A percentile compares a stretch with the other conserved stretches of the same genome.
These are phyloP conservation scores for Fragilariopsis cylindrus DNA, from an alignment of 108 stramenopile genomes.

Conservation along the genomic window DNA sequence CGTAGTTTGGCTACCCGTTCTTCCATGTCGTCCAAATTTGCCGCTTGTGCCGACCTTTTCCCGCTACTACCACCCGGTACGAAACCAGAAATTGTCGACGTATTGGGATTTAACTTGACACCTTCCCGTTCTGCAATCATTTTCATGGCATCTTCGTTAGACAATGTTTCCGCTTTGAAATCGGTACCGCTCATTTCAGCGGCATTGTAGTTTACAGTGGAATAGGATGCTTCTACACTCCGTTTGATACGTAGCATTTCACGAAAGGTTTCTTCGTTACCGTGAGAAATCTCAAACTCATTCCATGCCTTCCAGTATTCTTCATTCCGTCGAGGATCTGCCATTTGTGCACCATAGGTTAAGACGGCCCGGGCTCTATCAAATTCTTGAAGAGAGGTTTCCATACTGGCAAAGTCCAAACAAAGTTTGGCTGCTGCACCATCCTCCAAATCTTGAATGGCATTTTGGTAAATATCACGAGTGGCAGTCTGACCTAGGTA, in stretches of 20 bases:
- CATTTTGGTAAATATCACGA: conserved; percentile 91
- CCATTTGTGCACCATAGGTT: conserved; percentile 93
- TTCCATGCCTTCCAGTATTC: conserved; percentile 96
- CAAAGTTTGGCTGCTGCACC: conserved; percentile 81
- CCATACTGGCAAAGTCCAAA: conserved; percentile 92
- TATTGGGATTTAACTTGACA: conserved; percentile 42
- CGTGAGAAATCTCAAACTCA: conserved; percentile 96
- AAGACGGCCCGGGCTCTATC: conserved; percentile 93
- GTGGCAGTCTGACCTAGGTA: conserved; percentile 89
- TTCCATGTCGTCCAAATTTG: conserved; percentile 85
- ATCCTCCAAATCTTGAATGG: conserved; percentile 86
- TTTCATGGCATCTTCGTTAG: conserved; percentile 82
- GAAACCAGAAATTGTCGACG: conserved; percentile 50
- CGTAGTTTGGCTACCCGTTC: conserved; percentile 81
- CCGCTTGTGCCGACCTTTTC: conserved; percentile 65
- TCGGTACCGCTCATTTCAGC: conserved; percentile 70
- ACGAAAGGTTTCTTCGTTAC: conserved; percentile 98
- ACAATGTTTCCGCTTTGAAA: conserved; percentile 50
- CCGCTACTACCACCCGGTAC: conserved; percentile 30
- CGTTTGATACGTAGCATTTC: conserved; percentile 96
- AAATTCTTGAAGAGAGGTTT: conserved; percentile 90
- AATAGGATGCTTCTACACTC: conserved; percentile 90
- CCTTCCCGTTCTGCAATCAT: conserved; percentile 85
- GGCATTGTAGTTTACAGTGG: conserved; percentile 92
- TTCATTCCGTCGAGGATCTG: conserved; percentile 87